Base-by-base conservation (phyloP, 352 stramenopile genomes). In the Pythium oligandrum region DNA sequence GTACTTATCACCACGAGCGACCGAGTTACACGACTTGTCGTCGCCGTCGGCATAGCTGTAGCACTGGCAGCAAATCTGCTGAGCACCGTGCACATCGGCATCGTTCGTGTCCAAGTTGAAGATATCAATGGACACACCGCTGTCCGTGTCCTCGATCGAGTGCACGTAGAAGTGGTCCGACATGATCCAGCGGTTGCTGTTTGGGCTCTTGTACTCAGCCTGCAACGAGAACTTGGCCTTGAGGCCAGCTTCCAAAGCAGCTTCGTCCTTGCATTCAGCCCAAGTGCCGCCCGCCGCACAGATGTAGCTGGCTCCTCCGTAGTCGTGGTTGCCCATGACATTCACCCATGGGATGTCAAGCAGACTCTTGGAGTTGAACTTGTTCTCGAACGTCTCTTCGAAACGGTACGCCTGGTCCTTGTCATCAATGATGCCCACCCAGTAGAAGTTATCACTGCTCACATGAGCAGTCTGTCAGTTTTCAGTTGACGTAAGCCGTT, bases 301-400 rank as follows among this genome's bases (percentile, higher is more conserved):
- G n/a, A 90, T 70, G 51, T 75, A 95, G 33, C 78, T 88, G 4
- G 78, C 75, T 4, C 84, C 84, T 44, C 84, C 82, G 38, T 93
- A 90, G 64, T 95, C 84, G 57, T 93, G 84, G 62, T 95, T 95
- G 39, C 84, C 84, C 63, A 91, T 73, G 39, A 93, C 79, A 36
- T 87, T 93, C n/a, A 93, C 67, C 84, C 82, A 93, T 12, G 82
- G 82, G 30, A 93, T 85, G 7, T 60, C 73, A 4, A 55, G n/a
- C 38, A 93, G 73, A 12, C 69, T 69, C 0, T 57, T 17, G 4
- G 63, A 63, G 17, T 61, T 64, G 63, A 86, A 91, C 54, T 89
- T 90, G 36, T 73, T 66, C 62, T 93, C 81, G n/a, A 93, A 93
- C 5, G 81, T 90, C 50, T 81, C 65, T 17, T 85, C 65, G 49